These are phyloP conservation scores for Insectozyma bohioensis DNA, from an alignment of 1,139 yeast species.

Conservation along the genomic window DNA sequence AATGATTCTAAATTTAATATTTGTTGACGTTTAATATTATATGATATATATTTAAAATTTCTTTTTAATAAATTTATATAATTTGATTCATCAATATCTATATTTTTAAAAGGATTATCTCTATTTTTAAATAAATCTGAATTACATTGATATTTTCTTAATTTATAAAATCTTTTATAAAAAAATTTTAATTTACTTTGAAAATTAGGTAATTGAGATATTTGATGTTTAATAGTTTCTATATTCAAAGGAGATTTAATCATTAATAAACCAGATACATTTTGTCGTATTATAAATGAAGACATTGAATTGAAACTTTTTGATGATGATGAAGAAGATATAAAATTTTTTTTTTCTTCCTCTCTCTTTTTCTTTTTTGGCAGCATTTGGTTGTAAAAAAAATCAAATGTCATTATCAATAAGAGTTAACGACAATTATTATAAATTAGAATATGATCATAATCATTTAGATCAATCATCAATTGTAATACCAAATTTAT, in stretches of 20 bases:
- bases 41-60: constrained; percentile 23
- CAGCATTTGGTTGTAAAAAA: constrained; percentile 1
- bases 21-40: constrained; percentile 18
- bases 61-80: constrained; percentile 18
- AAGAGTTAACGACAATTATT: constrained; percentile 14
- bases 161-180: constrained; percentile 34
- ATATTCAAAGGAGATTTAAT: constrained; percentile 10
- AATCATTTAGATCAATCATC: background rate
- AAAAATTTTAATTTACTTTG: constrained; percentile 18
- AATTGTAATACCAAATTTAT: constrained; percentile 9
- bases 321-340: background rate
- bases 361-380: constrained; percentile 3
- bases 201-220: constrained; percentile 15
- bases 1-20: constrained; percentile 15
- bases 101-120: constrained; percentile 11
- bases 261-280: constrained; percentile 11
- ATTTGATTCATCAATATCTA: constrained; percentile 10
- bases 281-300: constrained; percentile 9
- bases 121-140: constrained; percentile 5
- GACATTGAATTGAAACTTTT: constrained; percentile 8
- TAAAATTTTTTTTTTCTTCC: background rate
- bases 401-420: constrained; percentile 9
- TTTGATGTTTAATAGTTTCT: constrained; percentile 9
- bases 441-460: constrained; percentile 13
- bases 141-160: constrained; percentile 26